phyloP scores from a whole-genome alignment of 208 protist species.

The Crithidia sp. region DNA sequence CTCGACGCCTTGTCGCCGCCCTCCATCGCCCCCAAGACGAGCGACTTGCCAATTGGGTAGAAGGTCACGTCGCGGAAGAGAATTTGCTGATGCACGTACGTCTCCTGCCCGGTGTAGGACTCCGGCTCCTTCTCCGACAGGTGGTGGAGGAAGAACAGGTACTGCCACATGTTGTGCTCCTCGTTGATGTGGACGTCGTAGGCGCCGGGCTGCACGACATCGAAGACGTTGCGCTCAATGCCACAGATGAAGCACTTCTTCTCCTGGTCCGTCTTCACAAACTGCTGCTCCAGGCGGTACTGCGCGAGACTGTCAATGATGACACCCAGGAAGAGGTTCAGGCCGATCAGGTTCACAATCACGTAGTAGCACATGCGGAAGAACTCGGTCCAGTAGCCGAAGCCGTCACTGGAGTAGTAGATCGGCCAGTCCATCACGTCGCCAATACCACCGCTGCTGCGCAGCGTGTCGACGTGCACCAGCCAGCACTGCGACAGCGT shows the following conservation, averaged over 20 bases:
- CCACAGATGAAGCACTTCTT: constrained; percentile 96
- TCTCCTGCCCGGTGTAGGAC: constrained; percentile 84
- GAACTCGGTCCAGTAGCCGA: constrained; percentile 89
- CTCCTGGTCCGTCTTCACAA: constrained; percentile 68
- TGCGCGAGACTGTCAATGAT: constrained; percentile 93
- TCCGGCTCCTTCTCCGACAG: constrained; percentile 65
- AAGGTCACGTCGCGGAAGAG: constrained; percentile 68
- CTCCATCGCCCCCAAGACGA: constrained; percentile 48
- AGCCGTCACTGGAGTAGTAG: constrained; percentile 51
- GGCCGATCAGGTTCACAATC: constrained; percentile 79
- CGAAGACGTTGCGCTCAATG: constrained; percentile 81
- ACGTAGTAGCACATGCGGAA: constrained; percentile 89
- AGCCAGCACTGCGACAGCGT: constrained; percentile 79
- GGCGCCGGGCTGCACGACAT: constrained; percentile 65
- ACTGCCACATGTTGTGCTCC: constrained; percentile 97
- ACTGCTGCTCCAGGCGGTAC: constrained; percentile 67
- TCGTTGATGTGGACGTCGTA: constrained; percentile 85
- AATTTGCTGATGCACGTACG: constrained; percentile 67
- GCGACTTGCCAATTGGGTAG: constrained; percentile 71
- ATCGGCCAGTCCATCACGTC: constrained; percentile 71
- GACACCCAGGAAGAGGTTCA: constrained; percentile 95
- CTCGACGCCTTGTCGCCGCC: constrained; percentile 12
- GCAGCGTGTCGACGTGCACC: constrained; percentile 77
- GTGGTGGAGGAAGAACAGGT: constrained; percentile 93
- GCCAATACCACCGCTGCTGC: constrained; percentile 76